These are phyloP conservation scores for Saturnispora diversa DNA, from an alignment of 805 yeast genomes.

Conservation along the genomic window DNA sequence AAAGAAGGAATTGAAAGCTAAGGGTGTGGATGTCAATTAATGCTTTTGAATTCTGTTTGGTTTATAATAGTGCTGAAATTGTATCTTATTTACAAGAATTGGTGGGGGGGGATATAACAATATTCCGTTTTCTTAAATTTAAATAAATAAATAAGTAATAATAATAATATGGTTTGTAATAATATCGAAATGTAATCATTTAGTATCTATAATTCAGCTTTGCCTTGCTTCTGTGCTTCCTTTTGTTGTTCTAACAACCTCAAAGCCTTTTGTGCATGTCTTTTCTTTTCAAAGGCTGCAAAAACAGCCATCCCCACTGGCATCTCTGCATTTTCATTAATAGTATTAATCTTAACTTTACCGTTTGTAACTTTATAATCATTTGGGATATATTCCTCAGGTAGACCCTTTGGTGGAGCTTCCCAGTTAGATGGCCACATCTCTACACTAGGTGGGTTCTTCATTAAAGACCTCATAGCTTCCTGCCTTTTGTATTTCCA, in stretches of 20 bases:
- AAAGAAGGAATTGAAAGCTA: conserved; percentile 43
- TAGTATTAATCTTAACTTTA: conserved; percentile 10
- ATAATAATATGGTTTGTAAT: neutral
- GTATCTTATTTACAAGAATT: no score
- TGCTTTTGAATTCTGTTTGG: neutral
- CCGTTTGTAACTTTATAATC: conserved; percentile 23
- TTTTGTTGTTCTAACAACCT: neutral
- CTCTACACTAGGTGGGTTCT: conserved; percentile 24
- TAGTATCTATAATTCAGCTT: neutral
- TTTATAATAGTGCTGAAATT: neutral
- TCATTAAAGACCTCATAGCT: conserved; percentile 42
- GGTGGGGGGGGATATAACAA: no score
- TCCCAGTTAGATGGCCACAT: conserved; percentile 62
- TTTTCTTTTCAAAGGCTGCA: conserved; percentile 69
- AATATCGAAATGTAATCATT: neutral
- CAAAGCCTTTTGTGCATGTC: conserved; percentile 30
- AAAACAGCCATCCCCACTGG: conserved; percentile 75
- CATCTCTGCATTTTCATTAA: conserved; percentile 41
- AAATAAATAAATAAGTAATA: neutral
- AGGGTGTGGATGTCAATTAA: conserved; percentile 39
- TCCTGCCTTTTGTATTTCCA: conserved; percentile 57
- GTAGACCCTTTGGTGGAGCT: conserved; percentile 40
- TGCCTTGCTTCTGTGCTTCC: neutral
- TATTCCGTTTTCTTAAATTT: no score
- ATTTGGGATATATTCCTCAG: conserved; percentile 37